phyloP scores from a whole-genome alignment of 768 basidiomycete genomes.

The Cytidiella melzeri region DNA sequence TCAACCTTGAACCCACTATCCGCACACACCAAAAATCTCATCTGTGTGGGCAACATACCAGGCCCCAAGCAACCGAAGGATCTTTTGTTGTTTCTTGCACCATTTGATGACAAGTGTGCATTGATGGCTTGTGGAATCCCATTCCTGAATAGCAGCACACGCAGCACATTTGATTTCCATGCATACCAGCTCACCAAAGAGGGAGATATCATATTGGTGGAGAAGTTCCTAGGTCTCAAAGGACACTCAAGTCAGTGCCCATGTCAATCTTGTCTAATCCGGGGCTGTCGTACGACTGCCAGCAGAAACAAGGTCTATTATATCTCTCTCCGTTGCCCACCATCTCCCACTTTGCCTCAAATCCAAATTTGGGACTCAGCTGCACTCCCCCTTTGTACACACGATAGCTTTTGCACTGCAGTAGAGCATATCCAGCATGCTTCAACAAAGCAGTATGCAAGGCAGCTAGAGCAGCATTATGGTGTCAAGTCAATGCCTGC shows the following conservation, averaged over 20 bases:
- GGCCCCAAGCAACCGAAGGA: no score
- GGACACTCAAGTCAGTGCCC: neutral
- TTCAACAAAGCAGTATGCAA: neutral
- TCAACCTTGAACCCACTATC: no score
- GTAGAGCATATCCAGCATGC: neutral
- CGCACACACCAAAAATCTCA: no score
- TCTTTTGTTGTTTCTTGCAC: no score
- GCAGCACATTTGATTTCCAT: no score
- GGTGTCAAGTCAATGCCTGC: neutral
- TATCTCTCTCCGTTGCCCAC: neutral
- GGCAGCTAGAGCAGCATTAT: neutral
- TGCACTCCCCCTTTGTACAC: neutral
- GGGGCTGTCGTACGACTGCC: neutral
- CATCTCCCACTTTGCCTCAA: neutral
- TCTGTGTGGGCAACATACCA: no score
- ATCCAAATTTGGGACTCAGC: neutral
- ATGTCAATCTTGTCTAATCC: neutral
- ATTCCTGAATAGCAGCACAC: no score
- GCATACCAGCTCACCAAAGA: no score
- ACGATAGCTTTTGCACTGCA: neutral
- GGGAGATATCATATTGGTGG: no score
- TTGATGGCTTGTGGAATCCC: no score
- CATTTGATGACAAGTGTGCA: no score
- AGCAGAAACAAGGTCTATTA: neutral
- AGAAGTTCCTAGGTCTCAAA: slow-evolving; percentile 3